Percentiles rank a stretch among this genome's conserved stretches.
Conservation (phyloP, 140 eudicot species). For the Bidens hawaiensis region DNA sequence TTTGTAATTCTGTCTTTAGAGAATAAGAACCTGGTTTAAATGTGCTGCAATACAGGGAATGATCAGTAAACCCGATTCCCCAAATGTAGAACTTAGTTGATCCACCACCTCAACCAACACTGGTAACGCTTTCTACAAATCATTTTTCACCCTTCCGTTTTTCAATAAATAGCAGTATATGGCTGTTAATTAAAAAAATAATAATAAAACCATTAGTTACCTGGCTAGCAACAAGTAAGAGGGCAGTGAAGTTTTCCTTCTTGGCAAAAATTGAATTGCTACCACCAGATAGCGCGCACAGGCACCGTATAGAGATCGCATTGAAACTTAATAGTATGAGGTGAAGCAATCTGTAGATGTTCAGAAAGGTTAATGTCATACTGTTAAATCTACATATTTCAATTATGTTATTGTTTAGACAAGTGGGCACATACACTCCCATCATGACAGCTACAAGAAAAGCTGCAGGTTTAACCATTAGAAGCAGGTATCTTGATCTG, state of each 20-base stretch:
- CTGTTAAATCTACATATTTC: neutral
- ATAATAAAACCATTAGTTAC: conserved; percentile 32
- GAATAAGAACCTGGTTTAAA: conserved; percentile 61
- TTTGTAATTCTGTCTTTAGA: too few species aligned
- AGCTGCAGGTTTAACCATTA: conserved; percentile 44
- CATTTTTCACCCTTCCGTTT: neutral
- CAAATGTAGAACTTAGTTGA: conserved; percentile 77
- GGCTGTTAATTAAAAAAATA: neutral
- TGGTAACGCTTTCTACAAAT: conserved; percentile 80
- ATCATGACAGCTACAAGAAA: conserved; percentile 62
- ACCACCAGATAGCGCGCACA: conserved; percentile 70
- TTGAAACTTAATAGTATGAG: conserved; percentile 57
- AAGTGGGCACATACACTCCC: conserved; percentile 60
- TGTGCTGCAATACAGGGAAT: conserved; percentile 95
- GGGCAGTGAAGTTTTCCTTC: conserved; percentile 64
- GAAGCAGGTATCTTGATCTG: too few species aligned
- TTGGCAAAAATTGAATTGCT: conserved; percentile 60
- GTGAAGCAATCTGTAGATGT: conserved; percentile 66
- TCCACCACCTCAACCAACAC: conserved; percentile 89
- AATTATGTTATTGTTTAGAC: neutral
- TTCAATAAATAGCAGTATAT: neutral
- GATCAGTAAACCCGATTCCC: conserved; percentile 75
- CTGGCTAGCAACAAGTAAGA: conserved; percentile 82
- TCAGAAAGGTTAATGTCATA: conserved; percentile 11
- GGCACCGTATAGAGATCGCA: conserved; percentile 41